phyloP scores from a whole-genome alignment of 2,329 filamentous ascomycete genomes.

The Fusarium devonianum region DNA sequence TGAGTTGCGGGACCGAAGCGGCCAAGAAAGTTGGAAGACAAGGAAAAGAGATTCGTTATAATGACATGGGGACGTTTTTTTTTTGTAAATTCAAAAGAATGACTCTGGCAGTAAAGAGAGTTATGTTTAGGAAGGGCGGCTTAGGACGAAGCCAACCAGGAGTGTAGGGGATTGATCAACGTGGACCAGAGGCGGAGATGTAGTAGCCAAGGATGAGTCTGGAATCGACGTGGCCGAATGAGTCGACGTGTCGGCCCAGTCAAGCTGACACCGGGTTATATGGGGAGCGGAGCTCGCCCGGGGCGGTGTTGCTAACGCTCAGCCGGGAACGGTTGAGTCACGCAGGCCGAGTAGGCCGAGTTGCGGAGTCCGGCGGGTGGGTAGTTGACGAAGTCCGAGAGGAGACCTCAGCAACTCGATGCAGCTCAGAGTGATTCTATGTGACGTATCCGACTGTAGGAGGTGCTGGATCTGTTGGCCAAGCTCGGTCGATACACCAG shows the following conservation, averaged over 20 bases:
- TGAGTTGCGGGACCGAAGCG: constrained; percentile 41
- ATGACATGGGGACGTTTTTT: constrained; percentile 52
- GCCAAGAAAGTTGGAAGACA: constrained; percentile 44
- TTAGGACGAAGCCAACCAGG: constrained; percentile 43
- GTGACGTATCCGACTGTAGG: constrained; percentile 9
- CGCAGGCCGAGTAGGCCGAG: constrained; percentile 29
- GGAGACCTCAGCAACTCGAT: constrained; percentile 41
- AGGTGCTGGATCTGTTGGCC: constrained; percentile 20
- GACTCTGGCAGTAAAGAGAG: constrained; percentile 38
- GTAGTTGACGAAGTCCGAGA: constrained; percentile 24
- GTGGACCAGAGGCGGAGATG: constrained; percentile 9
- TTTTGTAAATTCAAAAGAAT: constrained; percentile 40
- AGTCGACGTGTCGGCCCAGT: constrained; percentile 43
- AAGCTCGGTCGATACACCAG: constrained; percentile 17
- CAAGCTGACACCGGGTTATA: constrained; percentile 39
- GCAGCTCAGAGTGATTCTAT: constrained; percentile 23
- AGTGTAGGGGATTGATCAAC: constrained; percentile 9
- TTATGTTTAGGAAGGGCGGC: constrained; percentile 30
- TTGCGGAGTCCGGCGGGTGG: constrained; percentile 19
- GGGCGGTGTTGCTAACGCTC: constrained; percentile 34
- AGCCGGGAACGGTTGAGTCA: constrained; percentile 37
- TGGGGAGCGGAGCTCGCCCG: constrained; percentile 45
- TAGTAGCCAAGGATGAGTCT: constrained; percentile 18
- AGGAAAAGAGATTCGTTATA: constrained; percentile 52
- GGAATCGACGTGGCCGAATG: constrained; percentile 41